phyloP scores from a whole-genome alignment of 129 eudicot species.

The Tagetes patula region DNA sequence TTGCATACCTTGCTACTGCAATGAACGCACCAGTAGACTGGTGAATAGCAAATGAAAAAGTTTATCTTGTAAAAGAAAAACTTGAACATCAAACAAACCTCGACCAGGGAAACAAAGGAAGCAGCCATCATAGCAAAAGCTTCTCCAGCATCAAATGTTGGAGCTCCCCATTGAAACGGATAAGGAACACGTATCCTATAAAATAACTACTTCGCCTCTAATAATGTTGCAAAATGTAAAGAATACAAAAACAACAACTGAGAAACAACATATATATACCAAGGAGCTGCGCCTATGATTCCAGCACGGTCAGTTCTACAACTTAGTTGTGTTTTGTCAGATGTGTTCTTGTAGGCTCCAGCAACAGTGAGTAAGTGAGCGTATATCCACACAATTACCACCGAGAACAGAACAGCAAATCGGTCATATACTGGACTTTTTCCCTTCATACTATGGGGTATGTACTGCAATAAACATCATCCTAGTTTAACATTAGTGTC shows the following conservation, averaged over 20 bases:
- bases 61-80: conserved; percentile 1
- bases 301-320: conserved; percentile 98
- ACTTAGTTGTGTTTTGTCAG: conserved; percentile 64
- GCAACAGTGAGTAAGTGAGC: conserved; percentile 88
- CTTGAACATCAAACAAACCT: conserved; percentile 45
- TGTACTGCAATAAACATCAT: conserved; percentile 53
- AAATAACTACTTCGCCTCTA: not conserved
- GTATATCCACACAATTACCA: conserved; percentile 86
- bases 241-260: not conserved
- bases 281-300: conserved; percentile 84
- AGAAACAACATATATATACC: conserved; percentile 52
- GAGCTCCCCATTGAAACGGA: conserved; percentile 99
- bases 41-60: not conserved
- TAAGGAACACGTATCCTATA: conserved; percentile 94
- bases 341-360: conserved; percentile 73
- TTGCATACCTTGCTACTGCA: conserved; percentile 90
- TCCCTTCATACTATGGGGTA: conserved; percentile 76
- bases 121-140: conserved; percentile 98
- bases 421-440: conserved; percentile 80
- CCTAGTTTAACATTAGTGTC: not conserved
- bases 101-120: conserved; percentile 92
- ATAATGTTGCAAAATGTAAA: not conserved
- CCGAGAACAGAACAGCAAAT: conserved; percentile 80
- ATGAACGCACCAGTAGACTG: conserved; percentile 93
- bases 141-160: conserved; percentile 97